Conservation (phyloP, 139 green algal genomes). For the Prasinococcaceae sp. region DNA sequence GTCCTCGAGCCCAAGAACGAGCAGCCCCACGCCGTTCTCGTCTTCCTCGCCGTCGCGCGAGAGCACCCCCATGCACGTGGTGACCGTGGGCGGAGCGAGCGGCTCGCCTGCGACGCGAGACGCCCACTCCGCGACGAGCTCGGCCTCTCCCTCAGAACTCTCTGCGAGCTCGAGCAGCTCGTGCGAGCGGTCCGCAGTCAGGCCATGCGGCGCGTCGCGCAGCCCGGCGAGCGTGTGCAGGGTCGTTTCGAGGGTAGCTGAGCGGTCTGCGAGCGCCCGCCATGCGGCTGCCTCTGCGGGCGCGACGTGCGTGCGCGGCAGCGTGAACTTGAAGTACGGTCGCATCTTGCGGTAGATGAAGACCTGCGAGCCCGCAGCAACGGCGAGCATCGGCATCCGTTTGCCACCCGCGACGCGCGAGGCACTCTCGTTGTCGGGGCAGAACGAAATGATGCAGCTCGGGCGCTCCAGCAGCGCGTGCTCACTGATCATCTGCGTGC, state of each 20-base stretch:
- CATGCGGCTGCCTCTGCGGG: too few relatives aligned
- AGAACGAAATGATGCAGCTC: conserved; percentile 34
- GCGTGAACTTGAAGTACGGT: conserved; percentile 54
- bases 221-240: conserved; percentile 6
- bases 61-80: conserved; percentile 50
- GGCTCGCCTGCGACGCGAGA: conserved; percentile 19
- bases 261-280: too few relatives aligned
- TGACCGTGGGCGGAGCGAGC: conserved; percentile 27
- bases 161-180: conserved; percentile 12
- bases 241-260: too few relatives aligned
- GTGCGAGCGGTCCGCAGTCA: conserved; percentile 7
- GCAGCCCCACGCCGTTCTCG: too few relatives aligned
- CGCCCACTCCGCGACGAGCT: neutral
- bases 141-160: neutral
- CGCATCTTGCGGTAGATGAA: conserved; percentile 58
- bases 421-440: conserved; percentile 25
- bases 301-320: conserved; percentile 34
- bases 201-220: neutral
- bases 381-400: too few relatives aligned
- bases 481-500: conserved; percentile 38
- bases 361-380: conserved; percentile 41
- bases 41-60: too few relatives aligned
- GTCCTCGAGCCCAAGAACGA: conserved; percentile 48
- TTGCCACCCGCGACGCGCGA: too few relatives aligned
- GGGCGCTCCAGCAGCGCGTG: conserved; percentile 40